Evolutionary conservation across 257 asterid genomes (phyloP), one percentile per base, ranked within the genome.

Genomic region (Solanum sejunctum): DNA sequence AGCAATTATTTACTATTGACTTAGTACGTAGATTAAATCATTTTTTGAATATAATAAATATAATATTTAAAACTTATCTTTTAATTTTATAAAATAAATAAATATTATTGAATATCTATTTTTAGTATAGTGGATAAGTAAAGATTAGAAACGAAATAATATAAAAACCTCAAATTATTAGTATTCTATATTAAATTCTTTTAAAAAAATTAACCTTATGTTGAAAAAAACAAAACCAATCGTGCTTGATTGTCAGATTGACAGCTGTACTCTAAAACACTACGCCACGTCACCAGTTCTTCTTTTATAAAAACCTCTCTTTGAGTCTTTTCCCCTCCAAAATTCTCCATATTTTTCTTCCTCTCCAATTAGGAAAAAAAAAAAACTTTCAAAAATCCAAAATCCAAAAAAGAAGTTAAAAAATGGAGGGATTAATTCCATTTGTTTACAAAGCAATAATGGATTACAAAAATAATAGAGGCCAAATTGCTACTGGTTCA

Each of bases 361-460:
- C 57, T 8, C 45, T 7, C 26, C 78, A 18, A 15, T 8, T 28
- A 41, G 41, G 6, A 1, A 36, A 36, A 36, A 36, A 26, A 36
- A 5, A 36, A 36, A 36, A 36, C 41, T 36, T 36, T 36, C 41
- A 32, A 32, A 32, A 32, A 32, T 32, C 36, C 36, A 32, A 47
- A 12, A n/a, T 20, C 18, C 8, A 83, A 84, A 13, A 28, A 61
- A 10, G 80, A 18, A 85, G 32, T 32, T 2, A 52, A 2, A 1
- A 89, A 7, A 95, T 95, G 99, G 99, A 95, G 87, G 99, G 99
- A 8, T 80, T 95, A 1, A 93, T 95, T 89, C 99, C 99, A 82
- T 88, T 92, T 70, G 94, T 95, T 20, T 95, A 93, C 84, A 93
- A 84, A 89, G 98, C 98, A 23, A 93, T 95, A 49, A 87, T 93